A percentile compares a stretch with the other conserved stretches of the same genome.
These are phyloP conservation scores for Tolypocladium sp. DNA, from an alignment of 2,329 filamentous ascomycete species.

Conservation along the genomic window DNA sequence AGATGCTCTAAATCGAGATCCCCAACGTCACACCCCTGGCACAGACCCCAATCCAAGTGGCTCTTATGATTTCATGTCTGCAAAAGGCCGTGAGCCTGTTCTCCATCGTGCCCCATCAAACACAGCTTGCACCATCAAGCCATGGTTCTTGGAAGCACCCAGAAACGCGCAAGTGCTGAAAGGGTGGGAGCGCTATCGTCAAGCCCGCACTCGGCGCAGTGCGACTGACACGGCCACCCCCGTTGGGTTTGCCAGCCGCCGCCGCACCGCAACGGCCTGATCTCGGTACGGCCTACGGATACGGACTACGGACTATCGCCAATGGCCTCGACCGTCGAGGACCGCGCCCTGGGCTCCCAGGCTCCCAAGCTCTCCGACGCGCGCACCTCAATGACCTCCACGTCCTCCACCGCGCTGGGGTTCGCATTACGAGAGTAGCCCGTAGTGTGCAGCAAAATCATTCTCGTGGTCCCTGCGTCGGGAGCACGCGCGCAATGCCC, in stretches of 20 bases:
- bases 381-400: neutral
- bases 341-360: neutral
- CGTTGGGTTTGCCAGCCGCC: neutral
- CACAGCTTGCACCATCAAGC: neutral
- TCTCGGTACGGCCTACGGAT: too few species aligned
- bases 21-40: neutral
- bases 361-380: neutral
- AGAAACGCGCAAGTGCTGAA: neutral
- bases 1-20: neutral
- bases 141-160: neutral
- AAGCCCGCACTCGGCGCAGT: neutral
- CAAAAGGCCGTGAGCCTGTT: neutral
- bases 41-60: neutral
- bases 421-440: neutral
- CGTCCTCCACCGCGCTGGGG: neutral
- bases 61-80: neutral
- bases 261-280: neutral
- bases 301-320: too few species aligned
- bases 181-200: neutral
- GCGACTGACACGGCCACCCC: neutral
- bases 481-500: neutral
- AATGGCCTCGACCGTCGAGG: conserved; percentile 3
- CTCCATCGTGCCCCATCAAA: neutral
- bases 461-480: neutral
- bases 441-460: neutral